These are phyloP conservation scores for Gossypium ekmanianum DNA, from an alignment of 345 rosid species.

Conservation along the genomic window DNA sequence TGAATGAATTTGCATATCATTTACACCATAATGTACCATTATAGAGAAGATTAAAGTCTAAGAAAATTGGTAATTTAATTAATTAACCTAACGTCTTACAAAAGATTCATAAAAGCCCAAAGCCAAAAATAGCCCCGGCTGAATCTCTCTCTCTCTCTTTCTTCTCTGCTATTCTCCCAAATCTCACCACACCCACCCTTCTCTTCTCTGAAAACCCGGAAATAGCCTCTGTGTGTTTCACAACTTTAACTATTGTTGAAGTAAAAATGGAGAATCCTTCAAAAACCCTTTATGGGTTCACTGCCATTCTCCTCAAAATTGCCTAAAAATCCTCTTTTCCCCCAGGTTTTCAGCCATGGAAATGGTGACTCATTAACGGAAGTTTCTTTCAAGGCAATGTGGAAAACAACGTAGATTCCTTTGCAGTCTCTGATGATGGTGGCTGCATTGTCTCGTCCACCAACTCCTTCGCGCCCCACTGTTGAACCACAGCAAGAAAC, in stretches of 20 bases:
- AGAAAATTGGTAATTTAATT: neutral
- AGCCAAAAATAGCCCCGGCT: conserved; percentile 24
- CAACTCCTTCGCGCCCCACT: conserved; percentile 35
- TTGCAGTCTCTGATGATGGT: conserved; percentile 44
- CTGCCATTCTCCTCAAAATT: conserved; percentile 14
- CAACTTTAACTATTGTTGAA: conserved; percentile 11
- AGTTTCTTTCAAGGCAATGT: conserved; percentile 40
- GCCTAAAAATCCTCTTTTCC: conserved; percentile 7
- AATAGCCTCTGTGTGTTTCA: neutral
- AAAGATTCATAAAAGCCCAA: conserved; percentile 37
- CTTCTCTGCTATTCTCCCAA: conserved; percentile 5
- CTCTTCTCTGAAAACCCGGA: conserved; percentile 14
- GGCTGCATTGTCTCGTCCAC: conserved; percentile 52
- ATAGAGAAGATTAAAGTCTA: neutral
- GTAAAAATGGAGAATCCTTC: conserved; percentile 21
- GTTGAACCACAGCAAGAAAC: conserved; percentile 17
- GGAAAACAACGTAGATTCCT: conserved; percentile 15
- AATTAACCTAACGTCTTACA: conserved; percentile 28
- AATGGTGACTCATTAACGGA: neutral
- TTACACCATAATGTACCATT: neutral
- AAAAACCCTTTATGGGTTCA: conserved; percentile 8
- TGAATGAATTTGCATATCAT: too few relatives aligned
- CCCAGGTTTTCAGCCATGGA: conserved; percentile 14
- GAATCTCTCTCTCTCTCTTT: conserved; percentile 28
- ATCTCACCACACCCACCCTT: conserved; percentile 30